phyloP scores from a whole-genome alignment of 129 eudicot species.

The Artemisia annua region DNA sequence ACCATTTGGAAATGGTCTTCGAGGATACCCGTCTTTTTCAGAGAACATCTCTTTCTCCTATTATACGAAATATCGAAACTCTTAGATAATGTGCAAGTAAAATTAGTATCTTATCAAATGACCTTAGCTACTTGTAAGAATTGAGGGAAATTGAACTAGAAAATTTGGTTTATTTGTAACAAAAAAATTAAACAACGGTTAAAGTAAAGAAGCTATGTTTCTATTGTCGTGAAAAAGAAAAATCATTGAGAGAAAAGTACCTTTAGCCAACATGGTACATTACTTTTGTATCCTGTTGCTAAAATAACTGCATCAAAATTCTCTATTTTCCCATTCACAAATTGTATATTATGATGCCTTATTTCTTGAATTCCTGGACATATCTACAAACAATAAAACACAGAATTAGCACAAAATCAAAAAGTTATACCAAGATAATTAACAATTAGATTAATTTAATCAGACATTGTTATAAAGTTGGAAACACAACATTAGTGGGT shows the following conservation, averaged over 20 bases:
- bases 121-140: neutral
- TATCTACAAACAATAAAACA: conserved; percentile 41
- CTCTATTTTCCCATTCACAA: conserved; percentile 67
- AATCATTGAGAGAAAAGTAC: conserved; percentile 40
- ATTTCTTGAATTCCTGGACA: conserved; percentile 55
- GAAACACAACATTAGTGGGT: no score
- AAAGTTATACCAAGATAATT: neutral
- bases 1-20: conserved; percentile 90
- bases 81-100: neutral
- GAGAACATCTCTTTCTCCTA: conserved; percentile 90
- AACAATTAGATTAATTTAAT: no score
- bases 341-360: conserved; percentile 49
- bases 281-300: conserved; percentile 99
- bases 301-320: conserved; percentile 83
- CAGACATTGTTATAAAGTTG: no score
- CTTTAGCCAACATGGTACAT: conserved; percentile 97
- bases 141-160: neutral
- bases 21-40: conserved; percentile 85
- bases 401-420: conserved; percentile 3
- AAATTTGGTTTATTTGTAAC: neutral
- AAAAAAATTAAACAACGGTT: neutral
- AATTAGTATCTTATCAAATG: no score
- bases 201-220: neutral
- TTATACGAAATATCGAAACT: neutral
- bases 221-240: neutral